Evolutionary conservation across 768 basidiomycete genomes (phyloP).

Genomic region (Pleurotus citrinopileatus): DNA sequence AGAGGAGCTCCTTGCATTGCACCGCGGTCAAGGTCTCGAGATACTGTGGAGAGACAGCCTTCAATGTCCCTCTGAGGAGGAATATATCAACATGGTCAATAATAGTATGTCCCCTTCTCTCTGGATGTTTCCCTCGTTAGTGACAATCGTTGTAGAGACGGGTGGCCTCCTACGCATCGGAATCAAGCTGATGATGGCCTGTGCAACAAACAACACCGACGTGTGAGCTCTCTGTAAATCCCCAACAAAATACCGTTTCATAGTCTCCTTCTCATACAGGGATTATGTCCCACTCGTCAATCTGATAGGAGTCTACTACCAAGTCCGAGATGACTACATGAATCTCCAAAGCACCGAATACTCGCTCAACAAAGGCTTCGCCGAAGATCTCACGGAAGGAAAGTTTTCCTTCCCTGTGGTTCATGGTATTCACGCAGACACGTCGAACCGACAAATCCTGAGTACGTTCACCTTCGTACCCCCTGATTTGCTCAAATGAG

Average conservation of each 20-base stretch:
- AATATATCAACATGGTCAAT: constrained; percentile 95
- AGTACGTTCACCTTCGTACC: constrained; percentile 51
- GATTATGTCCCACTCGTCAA: constrained; percentile 93
- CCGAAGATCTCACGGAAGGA: constrained; percentile 93
- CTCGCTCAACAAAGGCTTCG: constrained; percentile 79
- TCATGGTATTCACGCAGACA: constrained; percentile 81
- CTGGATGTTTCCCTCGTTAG: neutral
- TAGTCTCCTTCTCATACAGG: constrained; percentile 40
- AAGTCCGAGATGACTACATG: constrained; percentile 97
- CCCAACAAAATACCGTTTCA: neutral
- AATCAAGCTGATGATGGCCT: constrained; percentile 96
- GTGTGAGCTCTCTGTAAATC: constrained; percentile 39
- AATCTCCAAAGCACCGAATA: constrained; percentile 92
- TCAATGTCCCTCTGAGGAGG: constrained; percentile 89
- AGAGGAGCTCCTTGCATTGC: constrained; percentile 78
- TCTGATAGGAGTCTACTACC: constrained; percentile 91
- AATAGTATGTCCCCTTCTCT: constrained; percentile 58
- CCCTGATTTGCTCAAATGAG: neutral
- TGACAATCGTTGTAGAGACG: constrained; percentile 59
- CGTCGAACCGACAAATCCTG: constrained; percentile 74
- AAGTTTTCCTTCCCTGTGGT: constrained; percentile 98
- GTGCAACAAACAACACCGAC: constrained; percentile 56
- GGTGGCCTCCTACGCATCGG: constrained; percentile 91
- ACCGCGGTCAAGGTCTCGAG: constrained; percentile 94
- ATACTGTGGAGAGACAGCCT: constrained; percentile 92